Base-by-base conservation (phyloP, 345 rosid genomes). In the Nasturtium officinale region DNA sequence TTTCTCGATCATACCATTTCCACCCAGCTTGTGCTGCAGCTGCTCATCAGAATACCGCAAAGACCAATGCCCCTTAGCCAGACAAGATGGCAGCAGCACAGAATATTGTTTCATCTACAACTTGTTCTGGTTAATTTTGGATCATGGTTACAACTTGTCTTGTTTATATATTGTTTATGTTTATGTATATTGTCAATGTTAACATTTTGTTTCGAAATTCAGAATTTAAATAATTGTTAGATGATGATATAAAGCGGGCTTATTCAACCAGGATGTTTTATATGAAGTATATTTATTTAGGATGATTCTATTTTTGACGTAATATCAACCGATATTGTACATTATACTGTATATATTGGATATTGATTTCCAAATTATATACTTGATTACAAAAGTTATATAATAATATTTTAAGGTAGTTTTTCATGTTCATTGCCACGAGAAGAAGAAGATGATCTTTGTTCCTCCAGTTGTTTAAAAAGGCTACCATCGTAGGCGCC, bases 1-100 rank as follows among this genome's bases (percentile, higher is more conserved):
- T 93, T 42, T 82, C 97, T 12, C 83, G 96, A 54, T 65, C 88
- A 15, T 87, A 79, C 86, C 99, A 85, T 76, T 77, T 84, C 70
- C 96, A 88, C 52, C 91, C 96, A 1, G 91, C 91, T 45, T 87
- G 93, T 63, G 38, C 86, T 43, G 90, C 96, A 70, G 89, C 97
- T 32, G 87, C 97, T 50, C 96, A 87, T 73, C 98, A 94, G 33
- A 90, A 90, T 83, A 59, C 86, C 32, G 75, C 78, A 16, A 77
- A 77, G 72, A 65, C 76, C 68, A 76, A 2, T 45, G 70, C 79
- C 37, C 63, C 76, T 28, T 76, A 55, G 48, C n/a, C n/a, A n/a
- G n/a, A n/a, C n/a, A n/a, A n/a, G n/a, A n/a, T n/a, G n/a, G n/a
- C n/a, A n/a, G n/a, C n/a, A n/a, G 48, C 53, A 51, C 17, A 38